phyloP scores from a whole-genome alignment of 2,329 filamentous ascomycete species.

The Clonostachys byssicola region DNA sequence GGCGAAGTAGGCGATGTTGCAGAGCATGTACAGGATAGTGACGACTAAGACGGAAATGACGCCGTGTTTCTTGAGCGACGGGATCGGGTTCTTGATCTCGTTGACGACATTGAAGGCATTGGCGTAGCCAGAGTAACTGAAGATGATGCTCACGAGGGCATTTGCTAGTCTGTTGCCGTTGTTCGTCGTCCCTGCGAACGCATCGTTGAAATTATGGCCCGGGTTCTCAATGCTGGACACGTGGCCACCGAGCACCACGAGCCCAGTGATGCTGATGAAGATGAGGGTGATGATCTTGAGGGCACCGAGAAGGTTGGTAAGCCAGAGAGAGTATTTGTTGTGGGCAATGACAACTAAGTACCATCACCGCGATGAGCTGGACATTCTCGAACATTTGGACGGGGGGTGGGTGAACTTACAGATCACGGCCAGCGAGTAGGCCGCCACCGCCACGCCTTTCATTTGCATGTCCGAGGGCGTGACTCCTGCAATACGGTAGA shows the following conservation, averaged over 20 bases:
- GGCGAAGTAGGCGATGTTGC: constrained; percentile 58
- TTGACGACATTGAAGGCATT: constrained; percentile 61
- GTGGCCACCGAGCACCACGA: constrained; percentile 50
- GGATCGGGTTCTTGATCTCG: constrained; percentile 57
- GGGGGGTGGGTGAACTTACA: constrained; percentile 27
- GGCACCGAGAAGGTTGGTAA: constrained; percentile 51
- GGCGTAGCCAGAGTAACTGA: constrained; percentile 51
- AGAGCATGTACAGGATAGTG: constrained; percentile 50
- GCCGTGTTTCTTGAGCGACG: constrained; percentile 45
- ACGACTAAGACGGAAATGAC: constrained; percentile 45
- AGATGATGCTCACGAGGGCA: constrained; percentile 54
- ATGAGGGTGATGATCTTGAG: constrained; percentile 59
- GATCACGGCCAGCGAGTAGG: constrained; percentile 54
- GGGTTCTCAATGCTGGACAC: constrained; percentile 22
- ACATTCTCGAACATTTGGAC: not conserved
- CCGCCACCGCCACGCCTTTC: constrained; percentile 63
- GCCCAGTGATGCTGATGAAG: constrained; percentile 57
- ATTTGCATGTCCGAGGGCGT: constrained; percentile 55
- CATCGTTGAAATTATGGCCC: constrained; percentile 24
- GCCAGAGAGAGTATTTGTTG: constrained; percentile 52
- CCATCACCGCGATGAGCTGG: not conserved
- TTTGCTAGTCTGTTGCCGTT: constrained; percentile 30
- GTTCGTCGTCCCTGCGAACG: constrained; percentile 24
- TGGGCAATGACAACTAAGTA: constrained; percentile 37
- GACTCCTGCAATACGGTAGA: constrained; percentile 51